Conservation (phyloP, 2,329 filamentous ascomycete genomes). For the Aspergillus japonicus region DNA sequence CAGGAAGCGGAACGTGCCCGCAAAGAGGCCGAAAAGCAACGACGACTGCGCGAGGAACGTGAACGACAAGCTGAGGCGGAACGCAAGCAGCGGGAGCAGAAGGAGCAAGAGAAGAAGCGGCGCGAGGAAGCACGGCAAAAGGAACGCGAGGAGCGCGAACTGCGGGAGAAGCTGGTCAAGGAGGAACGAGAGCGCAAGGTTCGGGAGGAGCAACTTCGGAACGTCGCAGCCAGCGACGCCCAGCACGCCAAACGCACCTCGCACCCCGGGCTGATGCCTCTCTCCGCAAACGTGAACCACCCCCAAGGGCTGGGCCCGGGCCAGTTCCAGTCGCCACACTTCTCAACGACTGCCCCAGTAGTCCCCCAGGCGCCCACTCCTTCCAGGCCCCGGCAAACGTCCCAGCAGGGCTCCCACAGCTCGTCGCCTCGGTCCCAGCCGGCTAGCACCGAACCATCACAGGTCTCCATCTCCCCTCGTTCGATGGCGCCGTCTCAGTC, state of each 20-base stretch:
- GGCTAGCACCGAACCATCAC: conserved; percentile 56
- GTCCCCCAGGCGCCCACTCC: conserved; percentile 81
- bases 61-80: conserved; percentile 83
- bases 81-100: conserved; percentile 75
- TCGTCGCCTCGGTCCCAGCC: conserved; percentile 61
- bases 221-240: conserved; percentile 42
- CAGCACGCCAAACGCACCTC: conserved; percentile 56
- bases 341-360: conserved; percentile 74
- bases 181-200: conserved; percentile 61
- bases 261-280: conserved; percentile 54
- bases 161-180: conserved; percentile 65
- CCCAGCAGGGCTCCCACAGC: conserved; percentile 72
- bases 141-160: conserved; percentile 60
- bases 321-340: conserved; percentile 71
- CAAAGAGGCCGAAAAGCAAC: conserved; percentile 82
- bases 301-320: conserved; percentile 50
- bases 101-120: conserved; percentile 77
- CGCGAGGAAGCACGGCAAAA: conserved; percentile 72
- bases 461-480: conserved; percentile 60
- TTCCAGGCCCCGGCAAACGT: conserved; percentile 70
- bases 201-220: conserved; percentile 50
- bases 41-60: conserved; percentile 76
- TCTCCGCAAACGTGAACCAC: conserved; percentile 54
- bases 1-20: conserved; percentile 83
- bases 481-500: conserved; percentile 64